Evolutionary conservation across 352 stramenopile species (phyloP).

Genomic region (Globisporangium splendens): DNA sequence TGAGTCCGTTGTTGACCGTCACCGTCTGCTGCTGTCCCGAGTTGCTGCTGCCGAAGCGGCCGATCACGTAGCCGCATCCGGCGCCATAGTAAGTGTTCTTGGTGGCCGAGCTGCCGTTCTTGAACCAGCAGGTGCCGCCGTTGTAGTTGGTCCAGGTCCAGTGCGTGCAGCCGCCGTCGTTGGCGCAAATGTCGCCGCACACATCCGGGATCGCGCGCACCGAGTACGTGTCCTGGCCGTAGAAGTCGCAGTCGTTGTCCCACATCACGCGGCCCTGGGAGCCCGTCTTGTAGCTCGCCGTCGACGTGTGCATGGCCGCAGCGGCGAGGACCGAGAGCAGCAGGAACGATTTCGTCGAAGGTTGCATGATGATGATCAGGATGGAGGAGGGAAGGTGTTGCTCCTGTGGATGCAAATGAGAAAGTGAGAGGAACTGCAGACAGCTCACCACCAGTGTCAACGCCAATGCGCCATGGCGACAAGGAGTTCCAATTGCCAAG

Average conservation of each 20-base stretch:
- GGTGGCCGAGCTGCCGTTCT: slow-evolving; percentile 18
- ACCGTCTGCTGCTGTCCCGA: slow-evolving; percentile 1
- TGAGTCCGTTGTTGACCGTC: slow-evolving; percentile 29
- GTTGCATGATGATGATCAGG: too few species aligned
- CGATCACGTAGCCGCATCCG: slow-evolving; percentile 37
- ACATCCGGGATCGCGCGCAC: slow-evolving; percentile 26
- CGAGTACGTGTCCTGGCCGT: slow-evolving; percentile 25
- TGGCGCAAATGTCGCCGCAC: slow-evolving; percentile 33
- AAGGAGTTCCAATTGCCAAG: too few species aligned
- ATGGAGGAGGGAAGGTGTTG: too few species aligned
- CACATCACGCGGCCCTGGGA: slow-evolving; percentile 35
- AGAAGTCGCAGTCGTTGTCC: slow-evolving; percentile 43
- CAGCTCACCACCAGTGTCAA: too few species aligned
- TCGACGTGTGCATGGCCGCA: too few species aligned
- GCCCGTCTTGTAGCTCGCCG: too few species aligned
- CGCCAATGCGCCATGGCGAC: too few species aligned
- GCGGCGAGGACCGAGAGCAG: too few species aligned
- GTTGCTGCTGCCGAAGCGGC: slow-evolving; percentile 23
- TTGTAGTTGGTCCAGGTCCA: slow-evolving; percentile 54
- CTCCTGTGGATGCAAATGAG: too few species aligned
- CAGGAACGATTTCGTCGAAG: too few species aligned
- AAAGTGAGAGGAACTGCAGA: too few species aligned
- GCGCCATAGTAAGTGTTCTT: slow-evolving; percentile 19
- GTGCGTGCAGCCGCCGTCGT: slow-evolving; percentile 31
- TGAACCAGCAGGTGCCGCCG: slow-evolving; percentile 59